Percentiles rank a stretch among this genome's conserved stretches.
phyloP scores from a whole-genome alignment of 305 asterid species.

The Fraxinus velutina region DNA sequence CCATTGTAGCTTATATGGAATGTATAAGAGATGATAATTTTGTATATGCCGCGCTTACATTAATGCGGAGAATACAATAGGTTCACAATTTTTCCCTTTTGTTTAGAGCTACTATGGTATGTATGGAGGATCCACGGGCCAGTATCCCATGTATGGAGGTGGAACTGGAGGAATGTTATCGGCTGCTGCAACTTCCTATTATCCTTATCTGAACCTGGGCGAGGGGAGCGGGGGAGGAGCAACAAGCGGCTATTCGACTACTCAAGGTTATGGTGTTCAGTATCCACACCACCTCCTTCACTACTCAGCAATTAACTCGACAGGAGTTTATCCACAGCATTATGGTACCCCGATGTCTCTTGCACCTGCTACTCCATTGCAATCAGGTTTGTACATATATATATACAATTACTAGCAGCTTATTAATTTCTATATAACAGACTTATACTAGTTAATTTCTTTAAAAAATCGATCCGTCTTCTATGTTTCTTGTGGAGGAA shows the following conservation, averaged over 20 bases:
- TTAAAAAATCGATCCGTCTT: not conserved
- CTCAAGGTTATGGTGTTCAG: conserved; percentile 69
- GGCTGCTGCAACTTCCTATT: conserved; percentile 57
- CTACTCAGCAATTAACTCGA: conserved; percentile 53
- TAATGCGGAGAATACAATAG: not conserved
- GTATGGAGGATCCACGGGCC: conserved; percentile 72
- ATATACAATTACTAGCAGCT: not conserved
- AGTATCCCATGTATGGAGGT: conserved; percentile 66
- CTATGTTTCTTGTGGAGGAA: conserved; percentile 7
- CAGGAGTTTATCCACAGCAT: conserved; percentile 68
- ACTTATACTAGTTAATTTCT: not conserved
- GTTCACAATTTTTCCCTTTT: not conserved
- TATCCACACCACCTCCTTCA: conserved; percentile 83
- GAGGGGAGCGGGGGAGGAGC: conserved; percentile 51
- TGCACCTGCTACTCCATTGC: conserved; percentile 69
- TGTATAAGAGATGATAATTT: not conserved
- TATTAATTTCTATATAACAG: not conserved
- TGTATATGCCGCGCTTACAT: not conserved
- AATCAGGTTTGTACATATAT: conserved; percentile 57
- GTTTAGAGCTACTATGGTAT: conserved; percentile 74
- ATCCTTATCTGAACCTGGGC: conserved; percentile 69
- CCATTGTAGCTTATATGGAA: not conserved
- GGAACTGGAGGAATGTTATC: conserved; percentile 53
- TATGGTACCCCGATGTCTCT: conserved; percentile 81
- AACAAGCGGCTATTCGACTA: conserved; percentile 45